Evolutionary conservation across 768 basidiomycete genomes (phyloP).

Genomic region (Candolleomyces eurysporus): DNA sequence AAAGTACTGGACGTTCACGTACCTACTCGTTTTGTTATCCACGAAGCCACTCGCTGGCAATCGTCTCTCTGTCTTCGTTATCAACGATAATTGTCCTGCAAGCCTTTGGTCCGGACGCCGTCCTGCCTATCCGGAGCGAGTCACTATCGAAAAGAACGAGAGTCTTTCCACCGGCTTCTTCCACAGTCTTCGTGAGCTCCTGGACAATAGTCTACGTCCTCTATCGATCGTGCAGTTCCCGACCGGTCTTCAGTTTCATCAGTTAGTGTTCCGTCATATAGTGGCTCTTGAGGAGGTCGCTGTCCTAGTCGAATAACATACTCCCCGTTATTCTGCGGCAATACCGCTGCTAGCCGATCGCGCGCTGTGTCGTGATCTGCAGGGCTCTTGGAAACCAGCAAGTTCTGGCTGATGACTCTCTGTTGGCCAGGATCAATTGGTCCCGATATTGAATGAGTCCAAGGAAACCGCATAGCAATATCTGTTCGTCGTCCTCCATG

Average conservation of each 20-base stretch:
- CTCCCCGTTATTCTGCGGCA: slow-evolving; percentile 71
- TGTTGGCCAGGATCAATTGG: background rate
- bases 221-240: slow-evolving; percentile 47
- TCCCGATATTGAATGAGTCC: slow-evolving; percentile 5
- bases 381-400: slow-evolving; percentile 41
- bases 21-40: too few species aligned
- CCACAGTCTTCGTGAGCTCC: slow-evolving; percentile 48
- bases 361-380: slow-evolving; percentile 54
- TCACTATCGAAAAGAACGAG: slow-evolving; percentile 50
- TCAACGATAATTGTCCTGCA: too few species aligned
- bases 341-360: slow-evolving; percentile 60
- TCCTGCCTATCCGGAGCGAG: background rate
- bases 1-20: too few species aligned
- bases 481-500: slow-evolving; percentile 53
- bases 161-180: slow-evolving; percentile 79
- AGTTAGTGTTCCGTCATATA: slow-evolving; percentile 55
- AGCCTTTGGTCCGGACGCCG: background rate
- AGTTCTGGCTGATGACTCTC: slow-evolving; percentile 31
- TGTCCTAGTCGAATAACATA: slow-evolving; percentile 72
- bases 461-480: slow-evolving; percentile 40
- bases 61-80: too few species aligned
- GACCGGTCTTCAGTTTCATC: slow-evolving; percentile 50
- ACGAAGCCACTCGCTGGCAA: too few species aligned
- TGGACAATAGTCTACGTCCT: slow-evolving; percentile 50
- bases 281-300: slow-evolving; percentile 53